These are phyloP conservation scores for Fusarium cyanostomum DNA, from an alignment of 2,329 filamentous ascomycete species.

Conservation along the genomic window DNA sequence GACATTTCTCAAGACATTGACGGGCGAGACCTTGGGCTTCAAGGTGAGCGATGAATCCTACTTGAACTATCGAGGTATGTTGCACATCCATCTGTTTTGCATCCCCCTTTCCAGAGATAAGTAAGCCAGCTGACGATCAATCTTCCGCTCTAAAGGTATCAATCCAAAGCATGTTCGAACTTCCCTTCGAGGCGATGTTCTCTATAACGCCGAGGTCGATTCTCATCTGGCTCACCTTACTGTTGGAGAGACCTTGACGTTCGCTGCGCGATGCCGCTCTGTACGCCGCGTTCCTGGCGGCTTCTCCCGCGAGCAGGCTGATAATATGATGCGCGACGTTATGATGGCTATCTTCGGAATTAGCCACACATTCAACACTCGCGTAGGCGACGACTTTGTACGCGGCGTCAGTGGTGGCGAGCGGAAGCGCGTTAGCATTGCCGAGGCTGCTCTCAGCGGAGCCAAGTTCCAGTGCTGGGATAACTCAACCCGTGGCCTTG, in stretches of 20 bases:
- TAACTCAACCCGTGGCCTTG: background rate
- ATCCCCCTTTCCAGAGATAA: too few relatives aligned
- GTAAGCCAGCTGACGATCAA: too few relatives aligned
- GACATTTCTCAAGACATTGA: conserved; percentile 23
- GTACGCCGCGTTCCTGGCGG: background rate
- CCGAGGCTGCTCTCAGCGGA: background rate
- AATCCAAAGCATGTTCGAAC: background rate
- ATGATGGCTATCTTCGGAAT: background rate
- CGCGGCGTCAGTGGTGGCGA: background rate
- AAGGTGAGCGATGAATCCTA: too few relatives aligned
- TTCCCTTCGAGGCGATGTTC: background rate
- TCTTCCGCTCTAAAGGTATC: too few relatives aligned
- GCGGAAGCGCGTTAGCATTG: background rate
- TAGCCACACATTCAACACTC: background rate
- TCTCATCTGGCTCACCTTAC: background rate
- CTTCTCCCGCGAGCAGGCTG: background rate
- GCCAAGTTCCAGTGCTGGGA: background rate
- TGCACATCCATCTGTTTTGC: too few relatives aligned
- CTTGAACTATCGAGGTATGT: too few relatives aligned
- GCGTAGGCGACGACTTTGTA: background rate
- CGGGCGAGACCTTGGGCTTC: too few relatives aligned
- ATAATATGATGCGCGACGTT: background rate
- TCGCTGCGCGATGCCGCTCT: background rate
- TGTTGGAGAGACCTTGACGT: background rate
- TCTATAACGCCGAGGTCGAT: background rate